Base-by-base conservation (phyloP, 768 basidiomycete genomes). In the Phylloporus scabripes region DNA sequence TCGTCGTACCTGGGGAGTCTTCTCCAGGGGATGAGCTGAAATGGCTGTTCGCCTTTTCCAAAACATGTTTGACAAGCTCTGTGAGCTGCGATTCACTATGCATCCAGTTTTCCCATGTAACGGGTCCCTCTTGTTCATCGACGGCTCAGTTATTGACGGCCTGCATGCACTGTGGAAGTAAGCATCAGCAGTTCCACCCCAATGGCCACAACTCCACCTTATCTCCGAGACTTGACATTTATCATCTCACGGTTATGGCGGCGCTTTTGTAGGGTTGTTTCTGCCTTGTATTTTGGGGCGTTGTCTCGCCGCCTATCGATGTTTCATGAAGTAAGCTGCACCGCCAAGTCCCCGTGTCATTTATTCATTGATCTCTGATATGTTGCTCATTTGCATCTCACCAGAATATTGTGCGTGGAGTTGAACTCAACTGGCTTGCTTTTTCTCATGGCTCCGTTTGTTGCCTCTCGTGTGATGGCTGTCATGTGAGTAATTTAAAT, bases 371-470 rank as follows among this genome's bases (percentile, higher is more conserved):
- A 20, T 38, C 37, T 40, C 46, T 56, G 43, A 56, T 45, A 20
- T 43, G 28, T 32, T 51, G 23, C 45, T 15, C 34, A 3, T 23
- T 23, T 5, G n/a, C n/a, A n/a, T 23, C 21, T 23, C 5, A 5
- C 5, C 21, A 23, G 21, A 5, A 23, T 23, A 23, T 23, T 23
- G 2, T 23, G 5, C 21, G 5, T 23, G 21, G 21, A 3, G 21
- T 23, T 5, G 5, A 23, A 23, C 59, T 55, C 49, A 41, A 38
- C 49, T 48, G 69, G 26, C 65, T 76, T 9, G 69, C 56, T 5
- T 56, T n/a, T n/a, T n/a, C n/a, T n/a, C n/a, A n/a, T n/a, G n/a
- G n/a, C 82, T 2, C 85, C 88, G 0, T 94, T 92, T 69, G 72
- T 79, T 24, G 65, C 73, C 21, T 68, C 73, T n/a, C n/a, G n/a